Base-by-base conservation (phyloP, 495 filamentous ascomycete genomes). In the Aspergillus cavernicola region DNA sequence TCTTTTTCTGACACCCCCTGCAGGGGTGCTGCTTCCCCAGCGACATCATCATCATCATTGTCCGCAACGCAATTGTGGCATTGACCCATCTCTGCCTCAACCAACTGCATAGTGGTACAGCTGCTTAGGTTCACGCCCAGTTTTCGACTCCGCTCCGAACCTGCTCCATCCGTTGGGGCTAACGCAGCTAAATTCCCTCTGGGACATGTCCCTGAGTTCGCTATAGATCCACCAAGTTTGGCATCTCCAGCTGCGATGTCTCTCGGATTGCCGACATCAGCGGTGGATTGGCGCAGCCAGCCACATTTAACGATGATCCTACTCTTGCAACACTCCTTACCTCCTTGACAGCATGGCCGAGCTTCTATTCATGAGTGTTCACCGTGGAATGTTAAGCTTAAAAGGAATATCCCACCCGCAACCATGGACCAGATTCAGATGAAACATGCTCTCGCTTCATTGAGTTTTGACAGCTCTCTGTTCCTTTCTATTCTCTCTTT, bases 281-380 rank as follows among this genome's bases (percentile, higher is more conserved):
- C 54, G 36, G 18, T 62, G 62, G 45, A 66, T 69, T 66, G 62
- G 62, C 57, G 57, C 62, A 66, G 62, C 63, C 61, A 50, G 53
- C 58, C 59, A 63, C 66, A 59, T 28, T 53, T 49, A 19, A 56
- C 37, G 60, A 66, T 71, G 62, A 69, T 71, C 59, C 54, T 67
- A 53, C 56, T 54, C 33, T 53, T 38, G 33, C 50, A 45, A 24
- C 29, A 45, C 15, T 20, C 32, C 41, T 37, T 37, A 32, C 23
- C 26, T 35, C 19, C 31, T 23, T 24, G 19, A 11, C 40, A 29
- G 11, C 20, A 51, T 46, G 40, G 32, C 20, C 18, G 18, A 37
- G 55, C 52, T 59, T 59, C 55, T 47, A 22, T 54, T 54, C 62
- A 38, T 31, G 35, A 45, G 26, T 19, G 51, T 23, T 50, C 24